Percentiles rank a stretch among this genome's conserved stretches.
phyloP scores from a whole-genome alignment of 176 grass and related monocot species.

The Lolium multiflorum region DNA sequence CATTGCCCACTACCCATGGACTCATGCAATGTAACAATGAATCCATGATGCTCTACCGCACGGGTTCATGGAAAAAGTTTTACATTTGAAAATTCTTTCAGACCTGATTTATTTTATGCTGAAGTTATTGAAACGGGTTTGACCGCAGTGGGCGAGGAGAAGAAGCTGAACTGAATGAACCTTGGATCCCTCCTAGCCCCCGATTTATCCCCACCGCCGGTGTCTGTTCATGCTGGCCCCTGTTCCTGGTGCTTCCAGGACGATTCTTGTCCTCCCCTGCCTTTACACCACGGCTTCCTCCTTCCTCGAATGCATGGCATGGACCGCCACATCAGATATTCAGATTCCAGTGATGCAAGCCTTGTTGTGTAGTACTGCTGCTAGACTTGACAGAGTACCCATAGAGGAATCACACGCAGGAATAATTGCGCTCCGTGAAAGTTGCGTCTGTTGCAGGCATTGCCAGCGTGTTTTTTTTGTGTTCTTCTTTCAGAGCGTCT shows the following conservation, averaged over 20 bases:
- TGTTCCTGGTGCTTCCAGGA: constrained; percentile 32
- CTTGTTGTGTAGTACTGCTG: neutral
- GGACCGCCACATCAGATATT: neutral
- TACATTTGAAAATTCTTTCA: too few relatives aligned
- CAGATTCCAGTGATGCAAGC: constrained; percentile 40
- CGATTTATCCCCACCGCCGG: constrained; percentile 25
- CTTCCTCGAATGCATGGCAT: constrained; percentile 19
- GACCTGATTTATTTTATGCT: too few relatives aligned
- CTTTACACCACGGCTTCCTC: constrained; percentile 15
- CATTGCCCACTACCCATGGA: too few relatives aligned
- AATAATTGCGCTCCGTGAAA: constrained; percentile 14
- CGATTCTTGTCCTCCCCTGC: constrained; percentile 48
- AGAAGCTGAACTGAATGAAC: constrained; percentile 1
- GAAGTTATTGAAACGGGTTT: too few relatives aligned
- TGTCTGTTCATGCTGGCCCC: constrained; percentile 30
- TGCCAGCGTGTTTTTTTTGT: neutral
- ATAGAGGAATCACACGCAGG: neutral
- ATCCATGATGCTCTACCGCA: too few relatives aligned
- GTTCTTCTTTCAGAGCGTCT: constrained; percentile 6
- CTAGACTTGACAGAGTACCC: neutral
- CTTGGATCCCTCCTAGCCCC: constrained; percentile 40
- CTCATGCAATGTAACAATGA: too few relatives aligned
- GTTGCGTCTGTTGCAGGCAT: neutral
- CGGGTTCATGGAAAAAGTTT: too few relatives aligned
- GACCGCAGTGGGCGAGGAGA: neutral